phyloP scores from a whole-genome alignment of 371 early-diverging fungal genomes.

The Umbelopsis sp. region DNA sequence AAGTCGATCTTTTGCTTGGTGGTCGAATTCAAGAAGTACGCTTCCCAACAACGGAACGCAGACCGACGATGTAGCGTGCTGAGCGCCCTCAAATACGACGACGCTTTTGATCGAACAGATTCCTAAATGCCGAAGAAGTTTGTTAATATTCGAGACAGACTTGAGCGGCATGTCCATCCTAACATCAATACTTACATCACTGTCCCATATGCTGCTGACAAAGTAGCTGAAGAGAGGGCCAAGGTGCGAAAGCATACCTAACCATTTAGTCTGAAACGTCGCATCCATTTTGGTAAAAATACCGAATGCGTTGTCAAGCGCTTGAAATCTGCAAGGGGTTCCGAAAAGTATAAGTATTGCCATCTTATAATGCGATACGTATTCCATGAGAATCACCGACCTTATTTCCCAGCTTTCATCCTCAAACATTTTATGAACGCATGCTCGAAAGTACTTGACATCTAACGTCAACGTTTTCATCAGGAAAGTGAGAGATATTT shows the following conservation, averaged over 20 bases:
- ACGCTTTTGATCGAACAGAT: constrained; percentile 55
- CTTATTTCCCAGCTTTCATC: constrained; percentile 54
- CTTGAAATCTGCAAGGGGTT: constrained; percentile 38
- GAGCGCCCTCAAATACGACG: constrained; percentile 45
- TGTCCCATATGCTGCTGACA: constrained; percentile 54
- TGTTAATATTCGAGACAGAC: not conserved
- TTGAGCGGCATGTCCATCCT: not conserved
- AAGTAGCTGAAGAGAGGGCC: constrained; percentile 58
- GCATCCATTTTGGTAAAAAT: constrained; percentile 60
- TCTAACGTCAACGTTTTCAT: constrained; percentile 52
- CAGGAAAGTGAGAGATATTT: constrained; percentile 39
- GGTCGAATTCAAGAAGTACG: constrained; percentile 51
- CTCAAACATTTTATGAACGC: constrained; percentile 49
- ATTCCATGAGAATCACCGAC: constrained; percentile 23
- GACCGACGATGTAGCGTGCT: constrained; percentile 48
- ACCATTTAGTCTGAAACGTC: constrained; percentile 52
- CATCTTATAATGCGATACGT: not conserved
- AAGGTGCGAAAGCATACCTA: constrained; percentile 46
- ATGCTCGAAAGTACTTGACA: constrained; percentile 41
- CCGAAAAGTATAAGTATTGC: constrained; percentile 5
- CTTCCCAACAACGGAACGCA: constrained; percentile 62
- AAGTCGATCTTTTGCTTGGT: constrained; percentile 40
- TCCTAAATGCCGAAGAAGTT: constrained; percentile 30
- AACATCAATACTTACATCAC: constrained; percentile 35
- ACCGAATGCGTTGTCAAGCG: constrained; percentile 54